Conservation (phyloP, 78 protist genomes). For the Speleostelium caveatum region DNA sequence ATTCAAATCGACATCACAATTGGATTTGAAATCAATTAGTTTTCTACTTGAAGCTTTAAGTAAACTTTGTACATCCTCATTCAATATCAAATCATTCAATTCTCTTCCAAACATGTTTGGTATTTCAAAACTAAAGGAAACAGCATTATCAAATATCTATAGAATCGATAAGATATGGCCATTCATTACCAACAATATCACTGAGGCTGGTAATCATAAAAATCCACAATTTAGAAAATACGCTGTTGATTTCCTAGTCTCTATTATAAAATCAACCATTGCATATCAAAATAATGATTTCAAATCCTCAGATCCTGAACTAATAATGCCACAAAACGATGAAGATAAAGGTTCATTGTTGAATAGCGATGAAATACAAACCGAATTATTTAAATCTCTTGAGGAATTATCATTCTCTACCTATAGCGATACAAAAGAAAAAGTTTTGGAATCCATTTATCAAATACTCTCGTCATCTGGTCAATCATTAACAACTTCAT, state of each 20-base stretch:
- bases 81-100: conserved; percentile 41
- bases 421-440: conserved; percentile 60
- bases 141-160: conserved; percentile 44
- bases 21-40: conserved; percentile 46
- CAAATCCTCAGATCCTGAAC: background rate
- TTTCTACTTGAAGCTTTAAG: conserved; percentile 52
- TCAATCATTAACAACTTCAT: conserved; percentile 57
- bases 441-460: conserved; percentile 60
- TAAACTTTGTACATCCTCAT: conserved; percentile 34
- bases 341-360: background rate
- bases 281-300: conserved; percentile 3
- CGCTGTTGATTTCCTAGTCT: conserved; percentile 43
- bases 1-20: conserved; percentile 24
- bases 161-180: conserved; percentile 73
- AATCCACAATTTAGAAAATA: conserved; percentile 44
- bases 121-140: conserved; percentile 48
- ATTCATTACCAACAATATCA: conserved; percentile 34
- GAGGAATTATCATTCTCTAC: conserved; percentile 65
- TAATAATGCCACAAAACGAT: no score
- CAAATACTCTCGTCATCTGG: conserved; percentile 64
- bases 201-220: conserved; percentile 56
- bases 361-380: conserved; percentile 36
- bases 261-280: conserved; percentile 33
- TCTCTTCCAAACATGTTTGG: conserved; percentile 55
- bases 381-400: conserved; percentile 55